These are phyloP conservation scores for Whalleya microplaca DNA, from an alignment of 2,329 filamentous ascomycete genomes.

Conservation along the genomic window DNA sequence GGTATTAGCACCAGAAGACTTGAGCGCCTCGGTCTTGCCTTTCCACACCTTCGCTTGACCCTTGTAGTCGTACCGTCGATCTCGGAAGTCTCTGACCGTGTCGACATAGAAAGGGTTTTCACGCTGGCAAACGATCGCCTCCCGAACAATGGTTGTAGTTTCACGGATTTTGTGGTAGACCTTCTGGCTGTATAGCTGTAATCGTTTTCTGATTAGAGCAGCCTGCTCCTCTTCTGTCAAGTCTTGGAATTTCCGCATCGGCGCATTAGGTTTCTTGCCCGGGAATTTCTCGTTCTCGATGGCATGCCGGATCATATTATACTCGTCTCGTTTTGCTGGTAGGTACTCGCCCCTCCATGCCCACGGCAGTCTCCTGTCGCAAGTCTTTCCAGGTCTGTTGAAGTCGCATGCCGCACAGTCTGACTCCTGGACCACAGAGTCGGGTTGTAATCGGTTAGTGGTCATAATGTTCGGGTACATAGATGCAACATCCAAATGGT, in stretches of 20 bases:
- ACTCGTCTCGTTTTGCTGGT: slow-evolving; percentile 94
- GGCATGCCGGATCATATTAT: slow-evolving; percentile 96
- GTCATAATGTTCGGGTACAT: slow-evolving; percentile 99
- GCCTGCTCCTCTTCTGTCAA: slow-evolving; percentile 83
- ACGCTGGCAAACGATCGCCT: slow-evolving; percentile 97
- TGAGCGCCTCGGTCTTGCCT: slow-evolving; percentile 86
- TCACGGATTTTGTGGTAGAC: slow-evolving; percentile 99
- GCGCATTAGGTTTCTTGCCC: slow-evolving; percentile 71
- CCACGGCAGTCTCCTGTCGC: slow-evolving; percentile 93
- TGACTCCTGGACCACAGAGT: slow-evolving; percentile 98
- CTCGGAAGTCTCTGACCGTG: slow-evolving; percentile 93
- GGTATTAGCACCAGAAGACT: slow-evolving; percentile 75
- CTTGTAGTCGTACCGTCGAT: slow-evolving; percentile 97
- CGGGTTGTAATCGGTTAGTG: slow-evolving; percentile 93
- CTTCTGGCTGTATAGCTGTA: slow-evolving; percentile 95
- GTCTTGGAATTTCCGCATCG: slow-evolving; percentile 77
- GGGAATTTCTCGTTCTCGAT: slow-evolving; percentile 93
- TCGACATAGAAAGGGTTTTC: slow-evolving; percentile 99
- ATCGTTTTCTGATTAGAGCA: slow-evolving; percentile 76
- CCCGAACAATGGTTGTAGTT: slow-evolving; percentile 85
- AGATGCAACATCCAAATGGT: slow-evolving; percentile 96
- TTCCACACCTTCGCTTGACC: slow-evolving; percentile 99
- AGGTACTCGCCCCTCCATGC: slow-evolving; percentile 97
- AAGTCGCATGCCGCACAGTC: slow-evolving; percentile 98
- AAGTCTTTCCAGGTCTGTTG: slow-evolving; percentile 95